Percentiles rank a stretch among this genome's conserved stretches.
These are phyloP conservation scores for Ceriops decandra DNA, from an alignment of 345 rosid species.

Conservation along the genomic window DNA sequence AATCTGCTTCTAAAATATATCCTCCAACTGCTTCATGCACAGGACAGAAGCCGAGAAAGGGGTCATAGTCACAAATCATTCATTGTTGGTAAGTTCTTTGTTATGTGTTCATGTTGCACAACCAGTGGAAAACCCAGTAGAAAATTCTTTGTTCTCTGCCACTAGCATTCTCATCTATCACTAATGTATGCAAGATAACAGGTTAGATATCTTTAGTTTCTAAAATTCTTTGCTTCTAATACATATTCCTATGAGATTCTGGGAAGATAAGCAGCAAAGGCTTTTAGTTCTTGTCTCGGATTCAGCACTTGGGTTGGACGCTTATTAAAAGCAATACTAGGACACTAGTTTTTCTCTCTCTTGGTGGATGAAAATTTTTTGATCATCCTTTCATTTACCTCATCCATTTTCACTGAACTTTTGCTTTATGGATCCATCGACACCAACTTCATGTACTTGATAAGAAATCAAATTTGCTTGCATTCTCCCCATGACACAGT, in stretches of 20 bases:
- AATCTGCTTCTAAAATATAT: constrained; percentile 16
- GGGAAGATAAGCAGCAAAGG: too few relatives aligned
- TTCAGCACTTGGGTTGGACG: too few relatives aligned
- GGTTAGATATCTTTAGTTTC: neutral
- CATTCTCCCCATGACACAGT: neutral
- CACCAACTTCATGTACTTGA: too few relatives aligned
- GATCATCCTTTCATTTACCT: neutral
- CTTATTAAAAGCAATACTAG: neutral
- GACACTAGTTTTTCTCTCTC: neutral
- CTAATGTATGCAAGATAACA: neutral
- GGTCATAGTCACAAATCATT: constrained; percentile 78
- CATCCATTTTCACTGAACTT: neutral
- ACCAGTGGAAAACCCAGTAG: neutral
- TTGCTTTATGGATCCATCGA: neutral
- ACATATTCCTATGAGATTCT: too few relatives aligned
- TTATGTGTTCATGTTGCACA: constrained; percentile 4
- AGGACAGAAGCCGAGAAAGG: constrained; percentile 98
- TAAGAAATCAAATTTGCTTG: neutral
- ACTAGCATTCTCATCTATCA: neutral
- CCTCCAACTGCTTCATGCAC: constrained; percentile 16
- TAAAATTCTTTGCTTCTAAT: neutral
- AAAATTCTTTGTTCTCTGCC: neutral
- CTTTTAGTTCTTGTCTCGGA: too few relatives aligned
- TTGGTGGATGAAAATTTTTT: too few relatives aligned
- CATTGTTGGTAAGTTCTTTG: constrained; percentile 59